Percentiles rank a stretch among this genome's conserved stretches.
Evolutionary conservation across 345 rosid species (phyloP).

Genomic region (Brassica incana): DNA sequence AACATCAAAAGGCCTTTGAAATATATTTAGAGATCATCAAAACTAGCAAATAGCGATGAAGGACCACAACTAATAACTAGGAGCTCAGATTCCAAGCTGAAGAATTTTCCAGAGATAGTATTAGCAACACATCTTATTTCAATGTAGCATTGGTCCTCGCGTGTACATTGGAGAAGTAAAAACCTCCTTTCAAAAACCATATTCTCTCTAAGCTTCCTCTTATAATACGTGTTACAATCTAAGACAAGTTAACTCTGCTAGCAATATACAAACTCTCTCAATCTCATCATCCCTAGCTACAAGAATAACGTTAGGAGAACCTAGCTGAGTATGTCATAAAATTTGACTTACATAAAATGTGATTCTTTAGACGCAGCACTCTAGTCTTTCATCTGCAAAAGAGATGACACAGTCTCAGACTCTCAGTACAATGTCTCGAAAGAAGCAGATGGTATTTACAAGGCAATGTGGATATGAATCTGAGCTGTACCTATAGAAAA

Average conservation of each 20-base stretch:
- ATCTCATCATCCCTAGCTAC: constrained; percentile 35
- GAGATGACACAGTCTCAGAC: constrained; percentile 3
- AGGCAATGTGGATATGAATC: neutral
- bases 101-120: constrained; percentile 38
- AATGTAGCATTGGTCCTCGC: constrained; percentile 35
- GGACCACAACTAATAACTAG: constrained; percentile 39
- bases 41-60: neutral
- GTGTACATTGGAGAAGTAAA: constrained; percentile 37
- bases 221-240: constrained; percentile 26
- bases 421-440: constrained; percentile 2
- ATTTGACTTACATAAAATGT: constrained; percentile 22
- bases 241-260: constrained; percentile 22
- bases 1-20: constrained; percentile 28
- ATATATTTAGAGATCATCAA: constrained; percentile 26
- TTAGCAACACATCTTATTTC: constrained; percentile 27
- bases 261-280: constrained; percentile 33
- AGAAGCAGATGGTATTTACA: neutral
- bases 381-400: constrained; percentile 31
- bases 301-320: constrained; percentile 24
- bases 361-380: neutral
- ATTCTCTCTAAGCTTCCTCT: constrained; percentile 31
- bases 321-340: constrained; percentile 21
- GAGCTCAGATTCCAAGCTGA: constrained; percentile 32
- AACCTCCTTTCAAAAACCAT: neutral
- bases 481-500: constrained; percentile 11